Evolutionary conservation across 108 stramenopile genomes (phyloP).

Genomic region (Cyclostephanos invisitatus): DNA sequence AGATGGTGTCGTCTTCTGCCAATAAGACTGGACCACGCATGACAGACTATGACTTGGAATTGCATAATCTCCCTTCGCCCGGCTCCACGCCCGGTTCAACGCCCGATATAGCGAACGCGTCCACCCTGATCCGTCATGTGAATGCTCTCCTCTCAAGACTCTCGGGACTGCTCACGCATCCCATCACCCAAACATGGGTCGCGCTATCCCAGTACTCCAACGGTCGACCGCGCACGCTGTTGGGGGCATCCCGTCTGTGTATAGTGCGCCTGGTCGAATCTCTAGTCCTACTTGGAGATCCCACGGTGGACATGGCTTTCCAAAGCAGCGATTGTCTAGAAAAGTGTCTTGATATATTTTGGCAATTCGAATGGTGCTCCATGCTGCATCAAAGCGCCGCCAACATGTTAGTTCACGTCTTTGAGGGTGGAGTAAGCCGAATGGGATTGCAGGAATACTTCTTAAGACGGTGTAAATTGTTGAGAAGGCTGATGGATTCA

Average conservation of each 20-base stretch:
- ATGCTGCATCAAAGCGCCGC: slow-evolving; percentile 96
- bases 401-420: slow-evolving; percentile 89
- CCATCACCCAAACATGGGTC: slow-evolving; percentile 60
- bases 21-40: background rate
- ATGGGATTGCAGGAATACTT: slow-evolving; percentile 86
- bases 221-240: slow-evolving; percentile 54
- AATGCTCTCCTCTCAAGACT: slow-evolving; percentile 55
- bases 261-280: slow-evolving; percentile 85
- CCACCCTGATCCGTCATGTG: slow-evolving; percentile 58
- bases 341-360: slow-evolving; percentile 89
- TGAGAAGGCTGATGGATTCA: slow-evolving; percentile 87
- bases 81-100: background rate
- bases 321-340: slow-evolving; percentile 71
- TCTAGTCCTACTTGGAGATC: slow-evolving; percentile 77
- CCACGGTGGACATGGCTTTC: slow-evolving; percentile 63
- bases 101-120: slow-evolving; percentile 45
- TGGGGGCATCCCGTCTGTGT: slow-evolving; percentile 80
- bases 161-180: slow-evolving; percentile 49
- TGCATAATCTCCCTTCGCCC: background rate
- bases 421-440: slow-evolving; percentile 78
- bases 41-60: background rate
- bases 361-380: slow-evolving; percentile 92
- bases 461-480: slow-evolving; percentile 70
- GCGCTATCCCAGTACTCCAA: slow-evolving; percentile 66
- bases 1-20: slow-evolving; percentile 4